Base-by-base conservation (phyloP, 129 eudicot species). In the Centrapalus pauciflorus region DNA sequence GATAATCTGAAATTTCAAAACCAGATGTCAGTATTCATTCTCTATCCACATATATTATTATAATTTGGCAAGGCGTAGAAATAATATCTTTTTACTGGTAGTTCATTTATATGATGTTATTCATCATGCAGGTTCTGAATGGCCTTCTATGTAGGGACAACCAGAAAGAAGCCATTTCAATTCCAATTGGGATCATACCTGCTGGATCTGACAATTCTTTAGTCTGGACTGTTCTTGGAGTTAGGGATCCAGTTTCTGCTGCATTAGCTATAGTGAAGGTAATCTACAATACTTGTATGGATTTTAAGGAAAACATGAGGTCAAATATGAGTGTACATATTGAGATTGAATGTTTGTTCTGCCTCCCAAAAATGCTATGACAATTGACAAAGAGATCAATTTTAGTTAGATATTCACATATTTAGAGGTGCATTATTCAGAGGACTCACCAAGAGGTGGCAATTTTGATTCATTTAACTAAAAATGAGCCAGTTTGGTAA, bases 161-260 rank as follows among this genome's bases (percentile, higher is more conserved):
- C 72, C 98, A 93, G 41, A 85, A 85, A 74, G 98, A 93, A 79
- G 98, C 92, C 62, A 88, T 93, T 50, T 93, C 98, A 32, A 62
- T 93, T 26, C 98, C 98, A 43, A 88, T 93, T 52, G 98, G 98
- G 17, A 93, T 93, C 55, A 93, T 93, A 68, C 98, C 98, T 20
- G 98, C 98, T 61, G 98, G 98, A 71, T 93, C 98, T 52, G 98
- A 93, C 76, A 93, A 93, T 86, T 93, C 98, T 37, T 84, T 93
- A 69, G 96, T 93, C 25, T 93, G 98, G 98, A 93, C 98, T 61
- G 96, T 93, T 74, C 91, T 93, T 55, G 98, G 98, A 55, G 87
- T 93, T 19, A 85, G 79, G 69, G 98, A 93, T 78, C 98, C 98
- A 24, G 77, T 88, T 56, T 88, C 98, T 62, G 98, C 98, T 70